Conservation (phyloP, 192 early-diverging fungal species). For the Coemansia erecta region DNA sequence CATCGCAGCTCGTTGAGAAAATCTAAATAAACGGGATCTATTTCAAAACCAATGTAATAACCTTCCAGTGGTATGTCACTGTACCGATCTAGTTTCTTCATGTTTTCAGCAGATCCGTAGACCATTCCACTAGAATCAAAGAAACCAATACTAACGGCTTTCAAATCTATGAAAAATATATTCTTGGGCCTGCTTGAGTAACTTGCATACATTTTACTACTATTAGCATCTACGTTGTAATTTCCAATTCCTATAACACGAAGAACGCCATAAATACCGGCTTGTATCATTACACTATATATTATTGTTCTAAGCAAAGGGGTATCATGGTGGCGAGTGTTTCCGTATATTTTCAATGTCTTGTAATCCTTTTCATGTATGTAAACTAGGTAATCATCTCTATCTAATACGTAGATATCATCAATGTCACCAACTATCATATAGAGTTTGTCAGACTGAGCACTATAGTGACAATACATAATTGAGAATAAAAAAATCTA, state of each 20-base stretch:
- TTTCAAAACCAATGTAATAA: background rate
- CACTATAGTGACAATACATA: too few relatives aligned
- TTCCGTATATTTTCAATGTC: too few relatives aligned
- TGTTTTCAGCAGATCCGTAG: background rate
- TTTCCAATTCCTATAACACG: too few relatives aligned
- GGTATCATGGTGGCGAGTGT: too few relatives aligned
- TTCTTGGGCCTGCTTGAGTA: background rate
- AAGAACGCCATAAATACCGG: background rate
- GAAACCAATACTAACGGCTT: background rate
- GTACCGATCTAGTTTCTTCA: background rate
- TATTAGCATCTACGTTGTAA: background rate
- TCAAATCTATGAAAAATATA: background rate
- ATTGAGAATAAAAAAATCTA: too few relatives aligned
- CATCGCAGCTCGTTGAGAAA: slow-evolving; percentile 4
- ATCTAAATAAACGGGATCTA: background rate
- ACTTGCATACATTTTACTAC: background rate
- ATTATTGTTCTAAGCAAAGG: background rate
- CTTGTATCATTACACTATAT: background rate
- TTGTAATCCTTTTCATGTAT: too few relatives aligned
- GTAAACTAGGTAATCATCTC: too few relatives aligned
- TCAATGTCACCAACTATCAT: too few relatives aligned
- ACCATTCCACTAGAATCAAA: slow-evolving; percentile 1
- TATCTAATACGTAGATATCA: too few relatives aligned
- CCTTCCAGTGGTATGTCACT: background rate
- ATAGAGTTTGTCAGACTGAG: too few relatives aligned